Conservation (phyloP, 2,329 filamentous ascomycete species). For the Corniculantispora saksenae region DNA sequence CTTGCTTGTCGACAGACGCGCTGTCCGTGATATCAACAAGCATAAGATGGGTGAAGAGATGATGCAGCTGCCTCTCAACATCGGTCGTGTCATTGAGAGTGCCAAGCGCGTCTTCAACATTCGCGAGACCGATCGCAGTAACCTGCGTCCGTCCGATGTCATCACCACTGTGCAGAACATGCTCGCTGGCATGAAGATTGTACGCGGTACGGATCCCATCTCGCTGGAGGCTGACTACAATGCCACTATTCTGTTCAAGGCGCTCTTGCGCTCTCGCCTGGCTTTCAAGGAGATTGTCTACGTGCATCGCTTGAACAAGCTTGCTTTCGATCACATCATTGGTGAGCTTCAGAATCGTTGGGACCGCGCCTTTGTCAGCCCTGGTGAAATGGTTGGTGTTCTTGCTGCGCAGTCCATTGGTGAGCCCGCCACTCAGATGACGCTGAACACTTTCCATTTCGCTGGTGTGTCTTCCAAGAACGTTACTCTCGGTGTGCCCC, state of each 20-base stretch:
- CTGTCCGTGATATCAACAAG: slow-evolving; percentile 68
- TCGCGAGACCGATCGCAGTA: slow-evolving; percentile 80
- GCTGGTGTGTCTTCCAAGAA: slow-evolving; percentile 99
- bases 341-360: slow-evolving; percentile 90
- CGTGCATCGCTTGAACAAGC: slow-evolving; percentile 80
- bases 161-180: slow-evolving; percentile 76
- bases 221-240: slow-evolving; percentile 85
- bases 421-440: slow-evolving; percentile 99
- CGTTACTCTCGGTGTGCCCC: slow-evolving; percentile 96
- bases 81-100: slow-evolving; percentile 86
- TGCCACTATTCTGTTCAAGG: slow-evolving; percentile 90
- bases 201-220: slow-evolving; percentile 80
- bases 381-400: slow-evolving; percentile 98
- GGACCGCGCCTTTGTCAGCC: slow-evolving; percentile 79
- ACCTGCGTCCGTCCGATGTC: slow-evolving; percentile 84
- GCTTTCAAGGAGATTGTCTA: slow-evolving; percentile 92
- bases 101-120: slow-evolving; percentile 90
- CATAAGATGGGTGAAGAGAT: slow-evolving; percentile 75
- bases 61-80: slow-evolving; percentile 91
- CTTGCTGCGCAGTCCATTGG: slow-evolving; percentile 97
- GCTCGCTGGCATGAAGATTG: slow-evolving; percentile 76
- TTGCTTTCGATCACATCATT: slow-evolving; percentile 89
- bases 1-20: slow-evolving; percentile 71
- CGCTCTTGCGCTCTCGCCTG: slow-evolving; percentile 81
- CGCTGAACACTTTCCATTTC: slow-evolving; percentile 99